Base-by-base conservation (phyloP, 2,329 filamentous ascomycete genomes). In the Volutella citrinella region DNA sequence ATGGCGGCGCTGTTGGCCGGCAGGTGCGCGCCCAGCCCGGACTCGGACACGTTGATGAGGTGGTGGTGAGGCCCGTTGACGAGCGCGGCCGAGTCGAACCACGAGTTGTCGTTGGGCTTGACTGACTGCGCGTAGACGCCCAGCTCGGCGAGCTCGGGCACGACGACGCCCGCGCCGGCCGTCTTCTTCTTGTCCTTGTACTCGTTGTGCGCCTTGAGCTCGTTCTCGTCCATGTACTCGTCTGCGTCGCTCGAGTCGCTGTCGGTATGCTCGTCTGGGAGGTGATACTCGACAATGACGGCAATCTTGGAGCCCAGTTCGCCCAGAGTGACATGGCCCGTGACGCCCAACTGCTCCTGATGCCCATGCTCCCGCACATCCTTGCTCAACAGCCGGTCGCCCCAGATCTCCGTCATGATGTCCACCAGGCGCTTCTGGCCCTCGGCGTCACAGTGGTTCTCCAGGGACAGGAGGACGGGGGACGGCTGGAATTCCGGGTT, bases 81-180 rank as follows among this genome's bases (percentile, higher is more conserved):
- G 17, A 74, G 56, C 12, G 58, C 45, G 4, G 63, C 66, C 5
- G 61, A 49, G 13, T 77, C 71, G 51, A 72, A 83, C 81, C 81
- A 85, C 1, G 78, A 80, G 48, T 80, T 76, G 56, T 84, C 72
- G 34, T 62, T 60, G 1, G 81, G 81, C 52, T 85, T 85, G 36
- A 84, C 78, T 1, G 78, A 82, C 52, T 85, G 81, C 0, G 80
- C 81, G 45, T 84, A 85, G 3, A 85, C 78, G 5, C 81, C 81
- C 1, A 85, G 65, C 25, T 72, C 74, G 2, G 78, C 78, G 3
- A 85, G 70, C 46, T 83, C 80, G 0, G 80, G 78, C 15, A 84
- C 66, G 46, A 85, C 83, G 35, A 66, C 52, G 7, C 63, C 63
- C 4, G 65, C 54, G 1, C 64, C 63, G 0, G 65, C 61, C 1